Percentiles rank a stretch among this genome's conserved stretches.
These are phyloP conservation scores for Suaeda aralocaspica DNA, from an alignment of 148 eudicot genomes.

Conservation along the genomic window DNA sequence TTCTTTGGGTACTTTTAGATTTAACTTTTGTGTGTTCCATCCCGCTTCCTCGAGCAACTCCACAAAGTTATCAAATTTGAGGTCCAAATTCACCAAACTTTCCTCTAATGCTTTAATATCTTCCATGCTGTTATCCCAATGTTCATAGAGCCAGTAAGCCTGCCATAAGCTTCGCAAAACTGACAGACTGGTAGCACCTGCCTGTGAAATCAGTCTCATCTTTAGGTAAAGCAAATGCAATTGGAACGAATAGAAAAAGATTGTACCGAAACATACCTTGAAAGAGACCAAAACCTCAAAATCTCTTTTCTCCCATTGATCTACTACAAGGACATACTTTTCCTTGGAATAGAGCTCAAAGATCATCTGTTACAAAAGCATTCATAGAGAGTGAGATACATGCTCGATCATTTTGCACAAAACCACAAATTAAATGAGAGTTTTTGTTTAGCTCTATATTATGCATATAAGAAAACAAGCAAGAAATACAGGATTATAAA, in stretches of 20 bases:
- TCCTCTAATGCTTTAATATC: slow-evolving; percentile 41
- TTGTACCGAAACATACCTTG: slow-evolving; percentile 48
- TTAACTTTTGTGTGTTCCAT: slow-evolving; percentile 60
- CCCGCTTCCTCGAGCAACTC: slow-evolving; percentile 55
- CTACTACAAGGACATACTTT: slow-evolving; percentile 61
- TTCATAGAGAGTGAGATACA: not conserved
- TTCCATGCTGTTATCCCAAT: slow-evolving; percentile 35
- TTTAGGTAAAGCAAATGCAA: not conserved
- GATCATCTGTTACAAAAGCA: slow-evolving; percentile 48
- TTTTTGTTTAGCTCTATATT: not conserved
- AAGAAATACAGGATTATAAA: not conserved
- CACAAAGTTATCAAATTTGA: slow-evolving; percentile 50
- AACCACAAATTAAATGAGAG: too few species aligned
- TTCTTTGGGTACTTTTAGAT: slow-evolving; percentile 67
- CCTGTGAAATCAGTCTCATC: slow-evolving; percentile 34
- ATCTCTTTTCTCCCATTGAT: slow-evolving; percentile 38
- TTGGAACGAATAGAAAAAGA: not conserved
- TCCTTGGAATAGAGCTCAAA: slow-evolving; percentile 53
- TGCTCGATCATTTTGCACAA: too few species aligned
- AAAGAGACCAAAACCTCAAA: slow-evolving; percentile 64
- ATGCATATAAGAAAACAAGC: not conserved
- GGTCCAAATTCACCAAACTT: slow-evolving; percentile 53
- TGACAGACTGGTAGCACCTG: slow-evolving; percentile 64
- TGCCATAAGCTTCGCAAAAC: slow-evolving; percentile 84
- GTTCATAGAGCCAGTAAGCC: slow-evolving; percentile 71